Percentiles rank a stretch among this genome's conserved stretches.
phyloP scores from a whole-genome alignment of 2,329 filamentous ascomycete species.

The Pseudocercospora pini-densiflorae region DNA sequence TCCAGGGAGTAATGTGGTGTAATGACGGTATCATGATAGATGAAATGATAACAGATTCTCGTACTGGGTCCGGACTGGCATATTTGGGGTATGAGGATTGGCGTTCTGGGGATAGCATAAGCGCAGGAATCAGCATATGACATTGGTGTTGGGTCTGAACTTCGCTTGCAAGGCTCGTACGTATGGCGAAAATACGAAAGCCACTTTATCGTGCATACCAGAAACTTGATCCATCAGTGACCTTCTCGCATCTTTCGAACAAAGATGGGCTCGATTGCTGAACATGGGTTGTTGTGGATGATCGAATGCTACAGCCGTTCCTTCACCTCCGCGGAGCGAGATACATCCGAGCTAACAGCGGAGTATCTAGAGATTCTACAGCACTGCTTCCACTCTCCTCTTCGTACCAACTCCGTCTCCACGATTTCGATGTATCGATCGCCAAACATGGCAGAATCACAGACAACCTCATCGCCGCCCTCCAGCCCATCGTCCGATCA shows the following conservation, averaged over 20 bases:
- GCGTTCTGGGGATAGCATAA: constrained; percentile 2
- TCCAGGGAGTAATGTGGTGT: constrained; percentile 9
- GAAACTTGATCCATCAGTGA: background rate
- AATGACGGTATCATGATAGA: background rate
- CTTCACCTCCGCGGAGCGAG: background rate
- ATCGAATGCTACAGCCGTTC: background rate
- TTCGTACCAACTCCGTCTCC: too few relatives aligned
- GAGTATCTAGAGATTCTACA: background rate
- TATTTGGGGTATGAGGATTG: background rate
- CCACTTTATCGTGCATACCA: background rate
- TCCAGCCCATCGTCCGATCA: constrained; percentile 26
- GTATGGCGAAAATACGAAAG: background rate
- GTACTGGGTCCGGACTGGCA: constrained; percentile 7
- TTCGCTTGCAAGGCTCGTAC: background rate
- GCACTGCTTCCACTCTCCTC: background rate
- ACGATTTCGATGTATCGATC: background rate
- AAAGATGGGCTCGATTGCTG: too few relatives aligned
- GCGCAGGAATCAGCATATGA: background rate
- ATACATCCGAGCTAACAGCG: constrained; percentile 10
- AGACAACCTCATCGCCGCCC: constrained; percentile 10
- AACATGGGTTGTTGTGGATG: too few relatives aligned
- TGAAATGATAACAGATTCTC: constrained; percentile 10
- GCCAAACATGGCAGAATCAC: constrained; percentile 20
- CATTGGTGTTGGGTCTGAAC: background rate
- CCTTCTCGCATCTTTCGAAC: background rate